Evolutionary conservation across 2,329 filamentous ascomycete species (phyloP).

Genomic region (Chaetomiaceae sp.): DNA sequence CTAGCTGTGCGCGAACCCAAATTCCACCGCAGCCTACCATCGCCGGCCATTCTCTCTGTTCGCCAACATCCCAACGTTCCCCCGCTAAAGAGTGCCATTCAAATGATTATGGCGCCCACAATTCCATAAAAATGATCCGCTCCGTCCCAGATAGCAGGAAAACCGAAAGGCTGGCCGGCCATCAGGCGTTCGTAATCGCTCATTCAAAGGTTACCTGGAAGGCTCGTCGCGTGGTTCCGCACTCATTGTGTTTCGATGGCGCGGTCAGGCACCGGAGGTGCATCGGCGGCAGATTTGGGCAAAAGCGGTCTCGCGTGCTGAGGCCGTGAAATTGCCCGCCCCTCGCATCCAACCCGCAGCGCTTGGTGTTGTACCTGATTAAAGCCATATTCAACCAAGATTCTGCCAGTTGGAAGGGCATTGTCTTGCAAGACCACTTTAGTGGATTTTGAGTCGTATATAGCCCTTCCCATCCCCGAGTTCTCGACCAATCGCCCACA

Average conservation of each 20-base stretch:
- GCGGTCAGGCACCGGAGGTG: slow-evolving; percentile 4
- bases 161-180: background rate
- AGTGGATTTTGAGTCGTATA: background rate
- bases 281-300: background rate
- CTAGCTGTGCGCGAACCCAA: background rate
- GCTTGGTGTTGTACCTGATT: slow-evolving; percentile 14
- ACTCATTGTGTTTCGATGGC: background rate
- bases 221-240: background rate
- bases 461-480: background rate
- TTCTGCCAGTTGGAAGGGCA: background rate
- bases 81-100: background rate
- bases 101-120: background rate
- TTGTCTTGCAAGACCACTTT: background rate
- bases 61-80: background rate
- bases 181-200: too few species aligned
- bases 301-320: slow-evolving; percentile 9
- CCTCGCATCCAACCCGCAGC: slow-evolving; percentile 1
- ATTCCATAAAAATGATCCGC: background rate
- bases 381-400: background rate
- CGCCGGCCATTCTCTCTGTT: slow-evolving; percentile 4
- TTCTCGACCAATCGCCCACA: background rate
- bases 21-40: slow-evolving; percentile 9
- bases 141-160: background rate
- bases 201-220: background rate
- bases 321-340: slow-evolving; percentile 7